Evolutionary conservation across 345 rosid species (phyloP).

Genomic region (Eucalyptus decipiens): DNA sequence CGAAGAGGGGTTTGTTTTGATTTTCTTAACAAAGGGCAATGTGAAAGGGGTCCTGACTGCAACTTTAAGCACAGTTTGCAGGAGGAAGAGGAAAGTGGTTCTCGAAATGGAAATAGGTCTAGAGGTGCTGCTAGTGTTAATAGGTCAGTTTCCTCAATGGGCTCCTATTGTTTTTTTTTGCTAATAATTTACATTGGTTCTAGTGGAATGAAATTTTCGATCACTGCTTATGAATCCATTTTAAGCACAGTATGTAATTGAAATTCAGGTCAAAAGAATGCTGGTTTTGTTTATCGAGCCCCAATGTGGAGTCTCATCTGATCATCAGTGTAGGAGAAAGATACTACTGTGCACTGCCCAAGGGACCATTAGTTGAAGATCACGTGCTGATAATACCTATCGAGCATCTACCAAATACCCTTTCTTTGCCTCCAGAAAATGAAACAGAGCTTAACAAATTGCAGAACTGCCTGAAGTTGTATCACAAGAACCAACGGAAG

Average conservation of each 20-base stretch:
- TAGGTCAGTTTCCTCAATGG: neutral
- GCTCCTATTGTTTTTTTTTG: neutral
- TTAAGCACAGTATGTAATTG: neutral
- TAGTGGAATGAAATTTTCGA: neutral
- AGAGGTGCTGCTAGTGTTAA: constrained; percentile 15
- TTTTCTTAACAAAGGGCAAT: constrained; percentile 83
- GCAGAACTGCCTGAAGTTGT: constrained; percentile 50
- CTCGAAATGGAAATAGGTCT: constrained; percentile 35
- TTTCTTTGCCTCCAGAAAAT: constrained; percentile 33
- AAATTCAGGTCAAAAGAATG: constrained; percentile 64
- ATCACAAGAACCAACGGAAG: constrained; percentile 50
- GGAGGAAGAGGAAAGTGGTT: constrained; percentile 31
- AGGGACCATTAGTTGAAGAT: constrained; percentile 74
- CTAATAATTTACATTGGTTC: neutral
- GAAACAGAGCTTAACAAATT: constrained; percentile 58
- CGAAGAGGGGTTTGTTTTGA: constrained; percentile 90
- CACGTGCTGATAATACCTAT: constrained; percentile 65
- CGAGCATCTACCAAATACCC: constrained; percentile 71
- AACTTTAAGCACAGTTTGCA: constrained; percentile 79
- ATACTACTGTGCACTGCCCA: constrained; percentile 78
- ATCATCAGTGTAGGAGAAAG: constrained; percentile 67
- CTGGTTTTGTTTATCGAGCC: constrained; percentile 94
- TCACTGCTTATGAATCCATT: neutral
- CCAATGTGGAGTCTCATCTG: constrained; percentile 66
- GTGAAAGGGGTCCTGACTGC: constrained; percentile 94